Percentiles rank a stretch among this genome's conserved stretches.
Conservation (phyloP, 306 rosid species). For the Leucaena leucocephala region DNA sequence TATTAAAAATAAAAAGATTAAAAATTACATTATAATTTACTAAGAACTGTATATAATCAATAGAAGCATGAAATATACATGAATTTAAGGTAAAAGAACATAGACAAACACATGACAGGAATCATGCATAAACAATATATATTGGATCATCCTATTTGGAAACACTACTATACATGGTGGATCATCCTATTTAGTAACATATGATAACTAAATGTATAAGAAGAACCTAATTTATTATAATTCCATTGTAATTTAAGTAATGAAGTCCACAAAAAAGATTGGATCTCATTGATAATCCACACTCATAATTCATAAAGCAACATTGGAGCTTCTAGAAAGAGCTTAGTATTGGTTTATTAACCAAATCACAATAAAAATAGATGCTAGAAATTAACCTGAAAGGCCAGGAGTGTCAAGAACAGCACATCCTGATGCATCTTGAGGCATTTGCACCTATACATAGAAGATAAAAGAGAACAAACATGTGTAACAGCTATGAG, state of each 20-base stretch:
- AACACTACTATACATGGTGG: background rate
- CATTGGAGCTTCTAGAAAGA: background rate
- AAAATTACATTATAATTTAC: too few relatives aligned
- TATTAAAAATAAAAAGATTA: too few relatives aligned
- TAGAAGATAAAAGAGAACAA: constrained; percentile 10
- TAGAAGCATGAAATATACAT: background rate
- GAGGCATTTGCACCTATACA: constrained; percentile 91
- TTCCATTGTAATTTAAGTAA: background rate
- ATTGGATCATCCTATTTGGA: background rate
- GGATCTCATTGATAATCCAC: background rate
- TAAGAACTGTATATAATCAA: background rate
- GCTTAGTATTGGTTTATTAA: background rate
- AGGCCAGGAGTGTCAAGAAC: constrained; percentile 88
- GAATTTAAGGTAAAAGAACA: background rate
- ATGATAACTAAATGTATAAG: background rate
- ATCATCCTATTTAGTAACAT: background rate
- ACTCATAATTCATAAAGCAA: background rate
- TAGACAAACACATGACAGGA: background rate
- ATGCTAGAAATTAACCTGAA: constrained; percentile 64
- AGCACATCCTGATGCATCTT: constrained; percentile 78
- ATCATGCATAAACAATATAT: background rate
- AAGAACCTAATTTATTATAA: background rate
- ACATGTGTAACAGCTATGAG: constrained; percentile 13
- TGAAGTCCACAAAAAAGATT: background rate
- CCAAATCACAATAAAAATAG: background rate